phyloP scores from a whole-genome alignment of 2,329 filamentous ascomycete genomes.

The Phialophora tarda region DNA sequence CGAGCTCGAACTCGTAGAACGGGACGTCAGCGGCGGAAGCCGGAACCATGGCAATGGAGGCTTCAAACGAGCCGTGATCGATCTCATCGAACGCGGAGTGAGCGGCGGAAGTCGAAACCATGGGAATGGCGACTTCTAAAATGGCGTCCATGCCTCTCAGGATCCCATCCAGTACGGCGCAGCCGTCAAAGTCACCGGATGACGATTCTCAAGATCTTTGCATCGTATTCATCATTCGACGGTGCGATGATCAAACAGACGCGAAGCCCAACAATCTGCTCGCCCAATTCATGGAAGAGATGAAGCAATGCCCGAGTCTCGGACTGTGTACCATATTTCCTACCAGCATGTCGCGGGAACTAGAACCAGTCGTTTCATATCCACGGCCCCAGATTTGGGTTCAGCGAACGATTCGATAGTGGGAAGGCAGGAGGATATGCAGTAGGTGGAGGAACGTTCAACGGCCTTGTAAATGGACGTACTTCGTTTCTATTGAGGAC shows the following conservation, averaged over 20 bases:
- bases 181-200: too few species aligned
- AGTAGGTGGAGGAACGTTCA: not conserved
- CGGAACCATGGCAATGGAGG: not conserved
- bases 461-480: not conserved
- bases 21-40: not conserved
- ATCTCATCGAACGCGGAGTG: not conserved
- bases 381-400: not conserved
- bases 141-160: too few species aligned
- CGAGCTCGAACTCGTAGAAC: not conserved
- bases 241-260: too few species aligned
- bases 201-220: too few species aligned
- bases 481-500: not conserved
- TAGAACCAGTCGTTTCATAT: slow-evolving; percentile 5
- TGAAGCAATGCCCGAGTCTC: too few species aligned
- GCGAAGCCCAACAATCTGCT: too few species aligned
- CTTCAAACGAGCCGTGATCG: not conserved
- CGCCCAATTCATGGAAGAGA: too few species aligned
- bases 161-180: too few species aligned
- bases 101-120: not conserved
- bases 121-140: not conserved
- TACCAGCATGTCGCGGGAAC: not conserved
- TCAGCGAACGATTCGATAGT: not conserved
- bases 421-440: not conserved
- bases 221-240: too few species aligned
- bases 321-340: not conserved